These are phyloP conservation scores for Beauveria scarabaeidicola DNA, from an alignment of 2,329 filamentous ascomycete genomes.

Conservation along the genomic window DNA sequence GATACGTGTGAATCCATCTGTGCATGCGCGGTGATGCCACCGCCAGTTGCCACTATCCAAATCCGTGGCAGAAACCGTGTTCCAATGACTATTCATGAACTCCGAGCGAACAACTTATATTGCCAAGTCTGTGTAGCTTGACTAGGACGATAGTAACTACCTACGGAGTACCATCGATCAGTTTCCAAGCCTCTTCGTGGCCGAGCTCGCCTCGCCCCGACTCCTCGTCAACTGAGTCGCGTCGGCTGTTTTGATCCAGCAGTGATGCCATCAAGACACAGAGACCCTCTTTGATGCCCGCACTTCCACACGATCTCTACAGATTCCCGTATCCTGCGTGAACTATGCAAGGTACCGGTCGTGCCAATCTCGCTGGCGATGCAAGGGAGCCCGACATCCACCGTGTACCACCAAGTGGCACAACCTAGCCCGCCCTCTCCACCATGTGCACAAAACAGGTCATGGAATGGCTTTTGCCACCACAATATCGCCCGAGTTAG, in stretches of 20 bases:
- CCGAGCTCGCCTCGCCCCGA: background rate
- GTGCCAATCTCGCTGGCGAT: conserved; percentile 1
- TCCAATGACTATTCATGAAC: no score
- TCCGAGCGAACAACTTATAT: no score
- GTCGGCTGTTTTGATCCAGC: conserved; percentile 6
- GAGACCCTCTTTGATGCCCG: background rate
- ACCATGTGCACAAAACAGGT: background rate
- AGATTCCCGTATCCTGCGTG: background rate
- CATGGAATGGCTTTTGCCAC: conserved; percentile 3
- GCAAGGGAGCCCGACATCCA: conserved; percentile 6
- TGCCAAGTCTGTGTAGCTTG: no score
- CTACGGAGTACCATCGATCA: background rate
- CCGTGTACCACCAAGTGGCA: conserved; percentile 2
- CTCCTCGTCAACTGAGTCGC: background rate
- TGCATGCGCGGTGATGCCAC: background rate
- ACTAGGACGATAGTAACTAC: background rate
- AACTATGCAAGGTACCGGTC: conserved; percentile 8
- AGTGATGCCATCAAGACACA: conserved; percentile 1
- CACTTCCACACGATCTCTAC: conserved; percentile 2
- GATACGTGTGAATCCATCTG: background rate
- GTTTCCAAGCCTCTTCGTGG: background rate
- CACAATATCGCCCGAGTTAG: background rate
- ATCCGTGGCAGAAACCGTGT: background rate
- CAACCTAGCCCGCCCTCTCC: conserved; percentile 6
- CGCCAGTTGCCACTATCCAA: background rate